Percentiles rank a stretch among this genome's conserved stretches.
phyloP scores from a whole-genome alignment of 495 filamentous ascomycete species.

The Neohortaea acidophila region DNA sequence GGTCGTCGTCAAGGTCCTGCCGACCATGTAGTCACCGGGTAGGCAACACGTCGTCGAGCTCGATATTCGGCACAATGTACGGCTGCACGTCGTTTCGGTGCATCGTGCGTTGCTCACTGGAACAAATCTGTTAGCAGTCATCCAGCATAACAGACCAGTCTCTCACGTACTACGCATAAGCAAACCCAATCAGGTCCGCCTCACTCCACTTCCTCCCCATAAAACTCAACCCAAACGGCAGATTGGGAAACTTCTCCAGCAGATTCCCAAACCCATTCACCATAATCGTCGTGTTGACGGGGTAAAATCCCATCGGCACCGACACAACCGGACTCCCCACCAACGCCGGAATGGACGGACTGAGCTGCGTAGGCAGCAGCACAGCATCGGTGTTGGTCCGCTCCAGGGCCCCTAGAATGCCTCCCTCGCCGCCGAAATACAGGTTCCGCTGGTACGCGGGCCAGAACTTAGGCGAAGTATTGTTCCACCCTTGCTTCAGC shows the following conservation, averaged over 20 bases:
- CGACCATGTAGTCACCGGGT: slow-evolving; percentile 5
- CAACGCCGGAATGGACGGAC: slow-evolving; percentile 32
- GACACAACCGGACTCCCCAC: slow-evolving; percentile 37
- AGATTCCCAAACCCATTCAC: slow-evolving; percentile 29
- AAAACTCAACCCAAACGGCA: slow-evolving; percentile 47
- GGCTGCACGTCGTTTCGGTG: slow-evolving; percentile 33
- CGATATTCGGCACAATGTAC: slow-evolving; percentile 30
- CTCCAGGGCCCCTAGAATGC: slow-evolving; percentile 34
- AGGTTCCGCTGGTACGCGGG: slow-evolving; percentile 28
- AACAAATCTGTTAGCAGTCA: too few species aligned
- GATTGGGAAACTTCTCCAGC: slow-evolving; percentile 31
- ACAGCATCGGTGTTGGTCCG: slow-evolving; percentile 36
- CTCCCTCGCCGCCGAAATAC: slow-evolving; percentile 33
- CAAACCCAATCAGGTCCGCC: slow-evolving; percentile 43
- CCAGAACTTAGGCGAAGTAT: slow-evolving; percentile 26
- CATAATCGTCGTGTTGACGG: slow-evolving; percentile 30
- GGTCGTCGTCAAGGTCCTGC: not conserved
- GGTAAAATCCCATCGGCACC: slow-evolving; percentile 38
- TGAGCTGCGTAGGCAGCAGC: slow-evolving; percentile 34
- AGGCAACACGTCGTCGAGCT: slow-evolving; percentile 30
- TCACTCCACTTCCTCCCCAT: slow-evolving; percentile 41
- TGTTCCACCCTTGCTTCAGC: slow-evolving; percentile 25
- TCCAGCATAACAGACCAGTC: too few species aligned
- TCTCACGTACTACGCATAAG: slow-evolving; percentile 56
- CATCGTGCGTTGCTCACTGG: slow-evolving; percentile 50